These are phyloP conservation scores for Pseudoneurospora amorphoporcata DNA, from an alignment of 495 filamentous ascomycete genomes.

Conservation along the genomic window DNA sequence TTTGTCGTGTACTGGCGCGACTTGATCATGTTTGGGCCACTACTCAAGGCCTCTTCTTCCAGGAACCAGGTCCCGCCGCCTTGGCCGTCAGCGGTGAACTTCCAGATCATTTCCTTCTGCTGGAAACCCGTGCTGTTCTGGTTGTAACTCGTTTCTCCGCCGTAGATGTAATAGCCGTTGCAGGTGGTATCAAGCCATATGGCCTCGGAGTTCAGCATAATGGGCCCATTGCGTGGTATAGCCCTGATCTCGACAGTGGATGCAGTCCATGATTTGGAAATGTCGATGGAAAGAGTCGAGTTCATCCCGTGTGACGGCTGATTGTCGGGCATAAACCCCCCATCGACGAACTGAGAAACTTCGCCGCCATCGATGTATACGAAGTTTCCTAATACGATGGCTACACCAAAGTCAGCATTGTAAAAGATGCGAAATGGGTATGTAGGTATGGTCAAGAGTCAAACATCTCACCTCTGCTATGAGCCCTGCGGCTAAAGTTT, in stretches of 20 bases:
- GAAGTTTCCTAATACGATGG: background rate
- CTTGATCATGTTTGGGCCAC: background rate
- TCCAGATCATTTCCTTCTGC: constrained; percentile 16
- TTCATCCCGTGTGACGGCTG: background rate
- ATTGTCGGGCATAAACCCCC: background rate
- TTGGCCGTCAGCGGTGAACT: constrained; percentile 22
- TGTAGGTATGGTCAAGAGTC: no score
- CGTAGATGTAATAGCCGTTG: constrained; percentile 27
- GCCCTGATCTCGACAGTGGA: constrained; percentile 14
- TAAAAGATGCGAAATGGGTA: no score
- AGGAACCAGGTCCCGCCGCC: constrained; percentile 28
- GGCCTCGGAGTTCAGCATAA: constrained; percentile 12
- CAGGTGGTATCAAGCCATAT: constrained; percentile 19
- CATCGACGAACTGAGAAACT: constrained; percentile 3
- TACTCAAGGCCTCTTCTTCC: background rate
- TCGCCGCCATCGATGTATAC: constrained; percentile 9
- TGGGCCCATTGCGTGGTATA: constrained; percentile 12
- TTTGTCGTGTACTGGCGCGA: background rate
- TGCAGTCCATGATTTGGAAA: constrained; percentile 28
- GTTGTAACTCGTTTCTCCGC: constrained; percentile 14
- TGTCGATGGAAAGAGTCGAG: constrained; percentile 28
- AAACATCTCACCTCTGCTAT: no score
- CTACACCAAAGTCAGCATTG: background rate
- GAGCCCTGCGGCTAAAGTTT: no score
- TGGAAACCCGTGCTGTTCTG: constrained; percentile 5